Evolutionary conservation across 257 asterid genomes (phyloP).

Genomic region (Solanum phureja): DNA sequence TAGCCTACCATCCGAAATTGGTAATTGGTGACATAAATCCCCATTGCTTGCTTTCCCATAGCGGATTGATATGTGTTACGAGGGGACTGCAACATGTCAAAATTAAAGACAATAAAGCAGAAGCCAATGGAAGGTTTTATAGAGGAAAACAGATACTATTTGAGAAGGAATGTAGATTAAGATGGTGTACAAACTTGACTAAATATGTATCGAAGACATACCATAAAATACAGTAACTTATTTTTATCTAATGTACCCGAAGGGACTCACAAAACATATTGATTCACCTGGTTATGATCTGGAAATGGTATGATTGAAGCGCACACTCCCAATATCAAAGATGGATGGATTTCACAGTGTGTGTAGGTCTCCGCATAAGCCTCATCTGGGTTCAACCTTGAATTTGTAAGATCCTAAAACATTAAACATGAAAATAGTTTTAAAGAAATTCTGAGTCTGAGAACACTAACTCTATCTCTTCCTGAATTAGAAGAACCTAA

Average conservation of each 20-base stretch:
- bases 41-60: conserved; percentile 99
- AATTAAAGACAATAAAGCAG: background rate
- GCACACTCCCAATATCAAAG: conserved; percentile 88
- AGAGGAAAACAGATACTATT: conserved; percentile 1
- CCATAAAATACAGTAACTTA: background rate
- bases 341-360: conserved; percentile 96
- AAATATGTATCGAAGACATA: too few species aligned
- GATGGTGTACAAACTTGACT: background rate
- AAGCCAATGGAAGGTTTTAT: background rate
- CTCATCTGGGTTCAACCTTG: conserved; percentile 59
- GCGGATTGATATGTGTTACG: conserved; percentile 99
- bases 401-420: conserved; percentile 60
- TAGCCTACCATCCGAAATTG: conserved; percentile 84
- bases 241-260: background rate
- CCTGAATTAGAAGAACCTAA: conserved; percentile 5
- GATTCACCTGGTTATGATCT: conserved; percentile 87
- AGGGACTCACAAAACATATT: background rate
- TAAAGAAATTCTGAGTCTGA: background rate
- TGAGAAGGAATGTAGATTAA: conserved; percentile 2
- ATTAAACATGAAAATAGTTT: background rate
- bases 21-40: conserved; percentile 91
- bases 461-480: background rate
- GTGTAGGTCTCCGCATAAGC: conserved; percentile 92
- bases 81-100: conserved; percentile 49
- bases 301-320: conserved; percentile 99